Evolutionary conservation across 139 green algal genomes (phyloP), one percentile per base, ranked within the genome.

Genomic region (Picochlorum sp.): DNA sequence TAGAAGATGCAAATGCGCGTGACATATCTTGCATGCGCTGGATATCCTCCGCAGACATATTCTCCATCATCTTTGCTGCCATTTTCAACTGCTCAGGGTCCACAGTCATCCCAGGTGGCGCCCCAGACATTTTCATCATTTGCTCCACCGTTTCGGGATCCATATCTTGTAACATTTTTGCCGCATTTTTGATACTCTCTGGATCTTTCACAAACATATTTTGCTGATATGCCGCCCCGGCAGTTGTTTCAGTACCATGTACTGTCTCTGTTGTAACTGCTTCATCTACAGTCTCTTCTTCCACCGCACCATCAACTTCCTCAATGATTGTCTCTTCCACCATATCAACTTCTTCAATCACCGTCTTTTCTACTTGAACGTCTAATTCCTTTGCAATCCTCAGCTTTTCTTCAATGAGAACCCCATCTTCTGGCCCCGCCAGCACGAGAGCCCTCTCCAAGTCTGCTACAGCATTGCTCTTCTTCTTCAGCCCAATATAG

Each of bases 21-120:
- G 65, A 56, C 71, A 77, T 69, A 9, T 23, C 30, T 8, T 61
- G 62, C 71, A 78, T 78, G 0, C 60, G 21, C 18, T 70, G 57
- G 49, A 78, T 44, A 44, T 78, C 71, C 24, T 69, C 65, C 2
- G 65, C 32, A 21, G 34, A 54, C 71, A 78, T 78, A 49, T 16
- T 56, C 44, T 68, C 54, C 71, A 78, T 78, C 71, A 78, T 78
- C 47, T 69, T 61, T 6, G 65, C 65, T 2, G 52, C 71, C 65
- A 74, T 74, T 47, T 69, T 65, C 58, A 78, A 66, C 11, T 73
- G 65, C 15, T 60, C 49, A 2, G 60, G 44, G 44, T 78, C 65
- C 5, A 77, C 38, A 57, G 69, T 44, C 58, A 69, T 59, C 32
- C 67, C 68, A 10, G 49, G 20, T 4, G 58, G 41, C 4, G 26